A percentile compares a stretch with the other conserved stretches of the same genome.
Evolutionary conservation across 305 asterid genomes (phyloP).

Genomic region (Salvia sclarea): DNA sequence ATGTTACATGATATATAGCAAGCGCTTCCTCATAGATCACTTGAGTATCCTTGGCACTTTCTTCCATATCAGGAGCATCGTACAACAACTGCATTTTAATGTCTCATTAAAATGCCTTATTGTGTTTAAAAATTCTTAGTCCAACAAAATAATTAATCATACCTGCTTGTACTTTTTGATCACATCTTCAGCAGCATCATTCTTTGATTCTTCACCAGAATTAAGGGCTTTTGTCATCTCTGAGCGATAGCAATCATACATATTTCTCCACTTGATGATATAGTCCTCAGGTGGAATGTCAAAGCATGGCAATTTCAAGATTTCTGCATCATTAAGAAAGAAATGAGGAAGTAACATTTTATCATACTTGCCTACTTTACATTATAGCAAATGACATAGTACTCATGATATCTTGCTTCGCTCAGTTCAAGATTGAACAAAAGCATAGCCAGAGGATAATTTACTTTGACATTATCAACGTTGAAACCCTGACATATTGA

Average conservation of each 20-base stretch:
- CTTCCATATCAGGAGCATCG: conserved; percentile 59
- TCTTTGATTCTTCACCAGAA: conserved; percentile 34
- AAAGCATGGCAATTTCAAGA: conserved; percentile 58
- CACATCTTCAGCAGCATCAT: conserved; percentile 52
- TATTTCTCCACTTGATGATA: conserved; percentile 42
- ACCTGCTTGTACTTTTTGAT: conserved; percentile 73
- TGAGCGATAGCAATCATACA: conserved; percentile 43
- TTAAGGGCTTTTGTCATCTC: conserved; percentile 56
- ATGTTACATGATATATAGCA: conserved; percentile 60
- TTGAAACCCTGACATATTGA: no score
- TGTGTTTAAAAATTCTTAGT: no score
- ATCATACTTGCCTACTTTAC: background rate
- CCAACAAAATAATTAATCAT: no score
- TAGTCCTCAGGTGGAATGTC: conserved; percentile 33
- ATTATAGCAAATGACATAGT: no score
- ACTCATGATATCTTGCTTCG: background rate
- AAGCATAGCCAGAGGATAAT: conserved; percentile 1
- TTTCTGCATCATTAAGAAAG: conserved; percentile 37
- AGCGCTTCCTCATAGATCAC: conserved; percentile 58
- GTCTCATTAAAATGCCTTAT: conserved; percentile 16
- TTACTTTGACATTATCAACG: background rate
- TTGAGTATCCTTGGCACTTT: conserved; percentile 39
- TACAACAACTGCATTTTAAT: conserved; percentile 57
- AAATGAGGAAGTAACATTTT: background rate
- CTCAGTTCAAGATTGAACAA: background rate